These are phyloP conservation scores for Ottelia alismoides DNA, from an alignment of 106 monocot species.

Conservation along the genomic window DNA sequence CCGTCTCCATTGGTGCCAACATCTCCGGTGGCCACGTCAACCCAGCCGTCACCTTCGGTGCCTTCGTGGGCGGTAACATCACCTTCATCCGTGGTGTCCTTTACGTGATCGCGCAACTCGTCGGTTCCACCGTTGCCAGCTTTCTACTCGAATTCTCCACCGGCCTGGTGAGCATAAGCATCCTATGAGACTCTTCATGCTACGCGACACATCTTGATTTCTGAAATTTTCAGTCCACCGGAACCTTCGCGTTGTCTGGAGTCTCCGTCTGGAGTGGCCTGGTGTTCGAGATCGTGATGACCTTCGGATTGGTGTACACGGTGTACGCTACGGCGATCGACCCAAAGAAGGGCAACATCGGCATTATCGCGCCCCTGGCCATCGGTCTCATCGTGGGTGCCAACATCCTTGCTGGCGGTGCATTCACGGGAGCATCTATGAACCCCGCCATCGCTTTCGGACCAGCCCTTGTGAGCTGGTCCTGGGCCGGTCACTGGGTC, in stretches of 20 bases:
- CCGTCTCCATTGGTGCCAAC: conserved; percentile 15
- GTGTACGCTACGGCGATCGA: conserved; percentile 10
- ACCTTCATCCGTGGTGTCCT: conserved; percentile 11
- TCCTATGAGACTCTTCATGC: too few species aligned
- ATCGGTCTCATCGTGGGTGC: conserved; percentile 10
- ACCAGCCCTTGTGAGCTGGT: conserved; percentile 9
- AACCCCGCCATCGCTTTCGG: conserved; percentile 15
- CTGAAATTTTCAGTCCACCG: not conserved
- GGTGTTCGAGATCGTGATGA: conserved; percentile 10
- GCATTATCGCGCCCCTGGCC: conserved; percentile 6
- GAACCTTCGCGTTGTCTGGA: conserved; percentile 2
- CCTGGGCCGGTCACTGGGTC: conserved; percentile 9
- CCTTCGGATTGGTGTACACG: too few species aligned
- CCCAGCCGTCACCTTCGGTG: conserved; percentile 10
- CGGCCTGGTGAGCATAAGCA: not conserved
- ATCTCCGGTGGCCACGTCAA: conserved; percentile 21
- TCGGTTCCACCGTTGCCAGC: too few species aligned
- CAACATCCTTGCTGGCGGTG: conserved; percentile 11
- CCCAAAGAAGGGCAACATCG: conserved; percentile 8
- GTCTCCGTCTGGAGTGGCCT: conserved; percentile 6
- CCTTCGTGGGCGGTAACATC: conserved; percentile 18
- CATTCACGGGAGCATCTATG: conserved; percentile 9
- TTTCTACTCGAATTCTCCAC: conserved; percentile 9
- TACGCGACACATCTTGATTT: not conserved
- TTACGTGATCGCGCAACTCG: conserved; percentile 14